phyloP scores from a whole-genome alignment of 495 filamentous ascomycete genomes.

The Trichocladium uniseriatum region DNA sequence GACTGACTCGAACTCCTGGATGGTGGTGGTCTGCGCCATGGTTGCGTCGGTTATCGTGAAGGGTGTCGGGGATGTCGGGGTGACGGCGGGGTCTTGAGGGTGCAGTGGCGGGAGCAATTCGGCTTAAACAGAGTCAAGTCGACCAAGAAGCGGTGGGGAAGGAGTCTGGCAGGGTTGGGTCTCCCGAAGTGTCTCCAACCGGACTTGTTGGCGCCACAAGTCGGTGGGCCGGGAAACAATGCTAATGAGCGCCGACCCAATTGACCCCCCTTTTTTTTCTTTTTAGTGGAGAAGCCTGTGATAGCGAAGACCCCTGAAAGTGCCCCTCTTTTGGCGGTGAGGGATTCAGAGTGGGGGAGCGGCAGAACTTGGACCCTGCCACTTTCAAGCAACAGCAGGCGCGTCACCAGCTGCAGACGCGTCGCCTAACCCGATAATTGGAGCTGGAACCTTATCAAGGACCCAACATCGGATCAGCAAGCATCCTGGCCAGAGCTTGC shows the following conservation, averaged over 20 bases:
- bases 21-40: conserved; percentile 59
- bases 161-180: too few relatives aligned
- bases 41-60: conserved; percentile 15
- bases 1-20: conserved; percentile 78
- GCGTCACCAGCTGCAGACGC: conserved; percentile 6
- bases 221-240: conserved; percentile 1
- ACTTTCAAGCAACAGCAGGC: background rate
- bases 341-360: background rate
- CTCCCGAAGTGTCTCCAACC: too few relatives aligned
- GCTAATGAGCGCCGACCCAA: background rate
- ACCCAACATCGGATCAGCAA: too few relatives aligned
- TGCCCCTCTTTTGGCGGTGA: background rate
- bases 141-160: too few relatives aligned
- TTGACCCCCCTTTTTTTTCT: conserved; percentile 5
- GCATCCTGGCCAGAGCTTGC: too few relatives aligned
- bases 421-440: background rate
- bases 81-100: too few relatives aligned
- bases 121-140: too few relatives aligned
- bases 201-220: conserved; percentile 1
- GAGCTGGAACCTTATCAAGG: too few relatives aligned
- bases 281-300: background rate
- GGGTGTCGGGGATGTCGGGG: too few relatives aligned
- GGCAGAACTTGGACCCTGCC: conserved; percentile 3
- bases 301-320: background rate
- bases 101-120: too few relatives aligned